Conservation (phyloP, 371 early-diverging fungal species). For the Sporodiniella umbellata region DNA sequence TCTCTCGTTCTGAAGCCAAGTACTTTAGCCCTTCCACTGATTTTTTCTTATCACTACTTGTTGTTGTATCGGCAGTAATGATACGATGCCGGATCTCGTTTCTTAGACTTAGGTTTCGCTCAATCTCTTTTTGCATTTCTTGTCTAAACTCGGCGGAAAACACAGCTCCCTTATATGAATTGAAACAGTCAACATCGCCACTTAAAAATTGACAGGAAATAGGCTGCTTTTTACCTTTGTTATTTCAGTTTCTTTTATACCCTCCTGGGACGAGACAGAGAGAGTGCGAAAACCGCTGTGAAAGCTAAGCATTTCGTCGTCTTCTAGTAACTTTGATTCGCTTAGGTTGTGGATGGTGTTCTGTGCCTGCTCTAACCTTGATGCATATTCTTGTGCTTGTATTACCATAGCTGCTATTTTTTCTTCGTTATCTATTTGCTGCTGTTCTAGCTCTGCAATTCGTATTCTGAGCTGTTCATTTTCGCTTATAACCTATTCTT, state of each 20-base stretch:
- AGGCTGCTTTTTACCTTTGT: slow-evolving; percentile 28
- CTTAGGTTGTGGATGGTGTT: slow-evolving; percentile 59
- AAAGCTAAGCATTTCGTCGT: slow-evolving; percentile 25
- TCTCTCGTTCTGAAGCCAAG: slow-evolving; percentile 41
- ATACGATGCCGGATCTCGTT: slow-evolving; percentile 48
- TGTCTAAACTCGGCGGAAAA: slow-evolving; percentile 55
- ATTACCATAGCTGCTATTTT: slow-evolving; percentile 60
- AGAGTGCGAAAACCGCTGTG: slow-evolving; percentile 11
- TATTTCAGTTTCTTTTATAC: slow-evolving; percentile 41
- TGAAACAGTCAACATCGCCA: background rate
- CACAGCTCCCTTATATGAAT: slow-evolving; percentile 35
- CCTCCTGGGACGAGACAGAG: slow-evolving; percentile 14
- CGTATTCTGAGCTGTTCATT: slow-evolving; percentile 59
- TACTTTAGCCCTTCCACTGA: slow-evolving; percentile 51
- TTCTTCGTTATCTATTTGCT: slow-evolving; percentile 60
- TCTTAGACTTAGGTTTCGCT: slow-evolving; percentile 37
- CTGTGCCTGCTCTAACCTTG: slow-evolving; percentile 64
- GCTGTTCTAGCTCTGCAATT: slow-evolving; percentile 60
- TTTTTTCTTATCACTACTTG: slow-evolving; percentile 30
- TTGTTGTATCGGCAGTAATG: slow-evolving; percentile 35
- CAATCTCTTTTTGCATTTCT: slow-evolving; percentile 55
- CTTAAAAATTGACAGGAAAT: too few species aligned
- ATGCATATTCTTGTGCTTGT: slow-evolving; percentile 64
- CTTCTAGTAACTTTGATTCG: slow-evolving; percentile 47
- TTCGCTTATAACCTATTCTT: slow-evolving; percentile 51